Evolutionary conservation across 2,329 filamentous ascomycete species (phyloP), one percentile per base, ranked within the genome.

Genomic region (Sclerotinia minor): DNA sequence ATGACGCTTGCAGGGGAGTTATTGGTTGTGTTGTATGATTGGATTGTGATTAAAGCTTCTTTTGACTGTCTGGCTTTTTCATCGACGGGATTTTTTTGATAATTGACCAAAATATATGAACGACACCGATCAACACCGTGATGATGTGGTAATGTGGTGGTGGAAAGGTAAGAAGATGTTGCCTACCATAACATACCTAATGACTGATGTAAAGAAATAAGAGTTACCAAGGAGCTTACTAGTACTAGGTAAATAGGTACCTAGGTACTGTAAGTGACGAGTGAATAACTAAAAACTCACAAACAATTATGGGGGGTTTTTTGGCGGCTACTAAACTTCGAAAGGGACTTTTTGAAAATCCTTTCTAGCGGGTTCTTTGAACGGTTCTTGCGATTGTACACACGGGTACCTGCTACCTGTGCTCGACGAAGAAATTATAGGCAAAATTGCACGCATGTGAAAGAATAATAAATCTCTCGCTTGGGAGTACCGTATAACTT

Each of bases 1-100:
- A 60, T 49, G 38, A 49, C 58, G 58, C 58, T 60, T 60, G 58
- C 44, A 60, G 58, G 58, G 58, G 35, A 44, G 26, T 24, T 60
- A 35, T 47, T 57, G 54, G 54, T 26, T 26, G 35, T 38, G 24
- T 55, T n/a, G 53, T 57, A 24, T 35, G n/a, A 55, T 17, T 47
- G 19, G 44, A 32, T n/a, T 24, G 44, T 49, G 9, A 24, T 19
- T 49, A 44, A 49, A 60, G 58, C 58, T 60, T 60, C 24, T 60
- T 32, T 45, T 29, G 15, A 26, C 24, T 32, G 26, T 15, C 41
- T 15, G 41, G 7, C 17, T 21, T 38, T 38, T 21, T 26, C 35
- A 38, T 45, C 26, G 50, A 21, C n/a, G 8, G 29, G 5, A 8
- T 35, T 54, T 35, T 35, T 32, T 35, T 35, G 35, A 15, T n/a